Conservation (phyloP, 1,284 basidiomycete genomes). For the Xanthoconium separans region DNA sequence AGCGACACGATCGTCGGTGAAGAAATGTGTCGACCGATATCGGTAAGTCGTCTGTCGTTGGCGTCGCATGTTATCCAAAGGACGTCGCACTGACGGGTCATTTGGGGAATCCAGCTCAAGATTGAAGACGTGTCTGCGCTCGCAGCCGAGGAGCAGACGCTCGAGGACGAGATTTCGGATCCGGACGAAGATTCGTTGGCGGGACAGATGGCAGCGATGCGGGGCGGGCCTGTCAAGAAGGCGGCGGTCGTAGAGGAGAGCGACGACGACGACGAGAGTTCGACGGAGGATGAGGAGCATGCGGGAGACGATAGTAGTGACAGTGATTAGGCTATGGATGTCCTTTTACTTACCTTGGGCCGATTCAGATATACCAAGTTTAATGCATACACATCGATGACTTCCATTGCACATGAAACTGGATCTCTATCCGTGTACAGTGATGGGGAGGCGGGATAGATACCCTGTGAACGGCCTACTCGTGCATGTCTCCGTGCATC, state of each 20-base stretch:
- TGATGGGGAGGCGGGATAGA: too few species aligned
- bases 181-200: slow-evolving; percentile 95
- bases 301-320: slow-evolving; percentile 25
- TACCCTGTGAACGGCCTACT: too few species aligned
- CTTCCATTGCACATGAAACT: too few species aligned
- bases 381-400: too few species aligned
- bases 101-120: slow-evolving; percentile 56
- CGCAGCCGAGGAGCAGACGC: slow-evolving; percentile 56
- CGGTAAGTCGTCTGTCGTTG: slow-evolving; percentile 42
- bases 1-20: slow-evolving; percentile 90
- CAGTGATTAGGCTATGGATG: slow-evolving; percentile 19
- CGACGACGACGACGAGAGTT: slow-evolving; percentile 47
- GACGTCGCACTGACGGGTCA: too few species aligned
- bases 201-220: slow-evolving; percentile 98
- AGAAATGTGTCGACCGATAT: slow-evolving; percentile 72
- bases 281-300: slow-evolving; percentile 24
- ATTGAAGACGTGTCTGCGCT: slow-evolving; percentile 72
- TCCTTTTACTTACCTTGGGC: too few species aligned
- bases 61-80: too few species aligned
- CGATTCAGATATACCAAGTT: too few species aligned
- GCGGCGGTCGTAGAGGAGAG: slow-evolving; percentile 40
- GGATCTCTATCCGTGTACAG: too few species aligned
- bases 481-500: too few species aligned
- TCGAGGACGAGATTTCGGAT: slow-evolving; percentile 92
- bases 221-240: slow-evolving; percentile 85